Conservation (phyloP, 495 filamentous ascomycete genomes). For the Tuber brumale region DNA sequence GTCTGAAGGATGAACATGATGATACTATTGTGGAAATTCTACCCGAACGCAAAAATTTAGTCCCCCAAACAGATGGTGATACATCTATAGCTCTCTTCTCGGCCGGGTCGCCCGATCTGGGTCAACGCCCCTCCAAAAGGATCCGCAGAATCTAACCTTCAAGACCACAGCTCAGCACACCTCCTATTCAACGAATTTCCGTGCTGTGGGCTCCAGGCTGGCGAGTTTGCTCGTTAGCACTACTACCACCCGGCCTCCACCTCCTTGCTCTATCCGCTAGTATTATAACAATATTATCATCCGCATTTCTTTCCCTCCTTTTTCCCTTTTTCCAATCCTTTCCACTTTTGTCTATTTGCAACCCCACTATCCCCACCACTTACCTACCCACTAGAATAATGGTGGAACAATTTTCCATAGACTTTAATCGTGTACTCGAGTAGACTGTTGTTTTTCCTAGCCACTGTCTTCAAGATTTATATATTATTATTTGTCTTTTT, state of each 20-base stretch:
- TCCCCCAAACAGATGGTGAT: neutral
- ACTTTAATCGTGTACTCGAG: neutral
- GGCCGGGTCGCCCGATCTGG: too few species aligned
- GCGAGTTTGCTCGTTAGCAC: neutral
- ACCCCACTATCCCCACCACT: neutral
- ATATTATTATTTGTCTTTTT: too few species aligned
- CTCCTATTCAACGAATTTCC: too few species aligned
- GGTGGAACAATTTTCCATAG: neutral
- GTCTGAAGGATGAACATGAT: neutral
- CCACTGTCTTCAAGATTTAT: too few species aligned
- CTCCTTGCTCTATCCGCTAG: neutral
- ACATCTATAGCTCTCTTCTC: neutral
- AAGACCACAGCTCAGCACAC: too few species aligned
- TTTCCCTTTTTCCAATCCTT: neutral
- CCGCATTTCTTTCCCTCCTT: neutral
- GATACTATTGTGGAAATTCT: neutral
- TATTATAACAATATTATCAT: neutral
- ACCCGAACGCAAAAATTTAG: neutral
- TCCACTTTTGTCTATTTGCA: neutral
- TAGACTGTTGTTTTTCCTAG: too few species aligned
- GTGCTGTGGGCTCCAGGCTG: too few species aligned
- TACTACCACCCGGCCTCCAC: neutral
- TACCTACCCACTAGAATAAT: neutral
- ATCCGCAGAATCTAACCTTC: too few species aligned
- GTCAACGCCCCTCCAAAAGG: neutral